Conservation (phyloP, 1,284 basidiomycete genomes). For the Singerocomus inundabilis region DNA sequence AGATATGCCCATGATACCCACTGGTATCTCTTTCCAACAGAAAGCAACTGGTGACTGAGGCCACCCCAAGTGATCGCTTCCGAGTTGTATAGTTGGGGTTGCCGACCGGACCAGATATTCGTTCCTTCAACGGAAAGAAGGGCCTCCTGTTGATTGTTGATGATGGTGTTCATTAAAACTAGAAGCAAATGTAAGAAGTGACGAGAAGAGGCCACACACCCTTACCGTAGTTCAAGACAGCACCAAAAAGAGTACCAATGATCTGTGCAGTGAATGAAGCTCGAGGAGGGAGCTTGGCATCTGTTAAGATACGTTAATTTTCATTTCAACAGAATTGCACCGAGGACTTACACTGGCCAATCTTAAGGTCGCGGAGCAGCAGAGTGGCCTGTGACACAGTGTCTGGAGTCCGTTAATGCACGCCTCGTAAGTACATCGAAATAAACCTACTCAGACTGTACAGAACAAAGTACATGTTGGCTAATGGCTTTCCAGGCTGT, state of each 20-base stretch:
- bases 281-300: constrained; percentile 67
- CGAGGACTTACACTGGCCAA: constrained; percentile 50
- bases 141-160: constrained; percentile 50
- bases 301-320: constrained; percentile 13
- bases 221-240: constrained; percentile 53
- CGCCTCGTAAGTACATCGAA: not conserved
- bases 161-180: constrained; percentile 59
- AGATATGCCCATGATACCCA: constrained; percentile 55
- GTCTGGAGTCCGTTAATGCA: constrained; percentile 26
- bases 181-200: not conserved
- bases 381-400: constrained; percentile 43
- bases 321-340: constrained; percentile 2
- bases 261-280: constrained; percentile 65
- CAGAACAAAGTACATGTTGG: constrained; percentile 59
- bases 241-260: constrained; percentile 44
- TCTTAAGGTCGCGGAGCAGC: constrained; percentile 55
- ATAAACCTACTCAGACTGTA: constrained; percentile 43
- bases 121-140: constrained; percentile 49
- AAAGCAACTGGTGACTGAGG: constrained; percentile 56
- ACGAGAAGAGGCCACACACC: not conserved
- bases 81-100: constrained; percentile 58
- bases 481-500: constrained; percentile 57
- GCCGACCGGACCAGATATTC: constrained; percentile 62
- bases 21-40: constrained; percentile 52
- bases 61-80: constrained; percentile 66